Evolutionary conservation across 345 rosid genomes (phyloP), one percentile per base, ranked within the genome.

Genomic region (Hypericum perforatum): DNA sequence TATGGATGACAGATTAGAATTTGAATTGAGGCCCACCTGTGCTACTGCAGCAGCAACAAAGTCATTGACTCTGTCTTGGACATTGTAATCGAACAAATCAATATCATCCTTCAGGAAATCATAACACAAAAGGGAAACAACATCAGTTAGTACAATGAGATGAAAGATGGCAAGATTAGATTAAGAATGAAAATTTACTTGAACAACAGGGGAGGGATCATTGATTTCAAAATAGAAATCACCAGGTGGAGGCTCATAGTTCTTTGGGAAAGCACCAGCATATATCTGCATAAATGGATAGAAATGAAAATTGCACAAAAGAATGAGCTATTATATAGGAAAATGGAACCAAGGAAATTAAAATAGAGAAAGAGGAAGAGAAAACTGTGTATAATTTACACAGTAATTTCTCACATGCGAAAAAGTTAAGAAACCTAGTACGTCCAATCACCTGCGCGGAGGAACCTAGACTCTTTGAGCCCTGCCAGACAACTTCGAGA

Each of bases 401-500:
- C 32, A 22, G 32, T 22, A 22, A 22, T 22, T 22, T 22, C 32
- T 22, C 32, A 22, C 32, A 22, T 22, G 32, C 32, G 32, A 22
- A 22, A 22, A 22, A 22, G 32, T 1, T 22, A 22, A 22, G 16
- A 63, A 58, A 58, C 9, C 16, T 37, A 53, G 16, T 45, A 43
- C 46, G 38, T 46, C 39, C 41, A 36, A 45, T 64, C 45, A 87
- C 98, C 87, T 82, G 86, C 37, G 85, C 73, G 63, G 90, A 85
- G 56, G 95, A 85, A 58, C 98, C 89, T 11, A 88, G 79, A 73
- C 88, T 88, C 81, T 71, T 76, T 38, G 96, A 92, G 49, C 90
- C 96, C 52, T 60, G 81, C 98, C 98, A 92, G 50, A 92, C 72
- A 77, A 85, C 95, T 76, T 92, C 98, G 55, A 92, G 98, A 53